Base-by-base conservation (phyloP, 2,329 filamentous ascomycete species). In the Trichoderma hamatum region DNA sequence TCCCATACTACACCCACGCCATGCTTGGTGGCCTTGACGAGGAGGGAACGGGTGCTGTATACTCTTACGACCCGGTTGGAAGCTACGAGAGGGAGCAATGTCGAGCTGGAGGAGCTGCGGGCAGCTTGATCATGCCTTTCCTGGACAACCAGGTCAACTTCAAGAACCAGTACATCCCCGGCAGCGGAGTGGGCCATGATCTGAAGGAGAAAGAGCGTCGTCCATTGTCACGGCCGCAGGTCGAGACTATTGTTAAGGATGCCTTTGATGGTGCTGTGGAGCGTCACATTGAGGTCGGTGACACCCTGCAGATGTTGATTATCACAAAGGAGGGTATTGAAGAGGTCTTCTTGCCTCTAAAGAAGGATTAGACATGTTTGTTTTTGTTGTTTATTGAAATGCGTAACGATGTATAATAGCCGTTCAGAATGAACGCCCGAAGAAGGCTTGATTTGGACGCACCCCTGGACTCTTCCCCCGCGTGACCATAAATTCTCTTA, bases 81-180 rank as follows among this genome's bases (percentile, higher is more conserved):
- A 97, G 93, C 79, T 99, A 98, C 83, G 96, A 99, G 86, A 86
- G 96, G 73, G 96, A 99, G 83, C 93, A 97, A 83, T 97, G 94
- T 84, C 90, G 95, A 73, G 94, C 96, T 43, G 96, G 93, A 52
- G 96, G 96, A 75, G 94, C 96, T 16, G 94, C 94, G 24, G 91
- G 93, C 66, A 96, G 92, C 77, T 84, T 99, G 81, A 99, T 99
- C 82, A 99, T 97, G 92, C 96, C 96, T 1, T 99, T 99, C 86
- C 83, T 99, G 77, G 96, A 99, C 82, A 99, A 99, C 81, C 96
- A 99, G 83, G 96, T 99, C 84, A 98, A 98, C 84, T 95, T 95
- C 86, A 99, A 97, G 88, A 99, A 99, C 81, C 95, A 97, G 84
- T 97, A 97, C 79, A 86, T 96, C 68, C 94, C 95, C 13, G 92